These are phyloP conservation scores for Fusarium chaquense DNA, from an alignment of 2,329 filamentous ascomycete species.

Conservation along the genomic window DNA sequence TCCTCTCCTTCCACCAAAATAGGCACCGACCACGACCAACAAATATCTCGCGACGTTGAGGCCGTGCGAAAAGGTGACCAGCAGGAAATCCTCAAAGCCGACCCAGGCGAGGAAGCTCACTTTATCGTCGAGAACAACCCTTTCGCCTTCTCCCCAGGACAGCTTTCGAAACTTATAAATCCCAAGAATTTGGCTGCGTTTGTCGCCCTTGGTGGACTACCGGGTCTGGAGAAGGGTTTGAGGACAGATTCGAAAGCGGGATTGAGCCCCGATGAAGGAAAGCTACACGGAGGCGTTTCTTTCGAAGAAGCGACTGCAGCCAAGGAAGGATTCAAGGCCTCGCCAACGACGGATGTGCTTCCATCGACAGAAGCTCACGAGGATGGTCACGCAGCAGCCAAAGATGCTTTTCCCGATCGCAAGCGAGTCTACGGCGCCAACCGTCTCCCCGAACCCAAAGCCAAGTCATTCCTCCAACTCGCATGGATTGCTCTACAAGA, in stretches of 20 bases:
- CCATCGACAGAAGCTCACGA: constrained; percentile 1
- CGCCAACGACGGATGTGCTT: neutral
- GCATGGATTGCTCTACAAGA: constrained; percentile 78
- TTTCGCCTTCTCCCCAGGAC: constrained; percentile 84
- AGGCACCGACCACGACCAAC: constrained; percentile 34
- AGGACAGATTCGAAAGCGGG: constrained; percentile 76
- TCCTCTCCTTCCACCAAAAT: constrained; percentile 36
- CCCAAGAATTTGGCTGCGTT: constrained; percentile 86
- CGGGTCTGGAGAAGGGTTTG: constrained; percentile 80
- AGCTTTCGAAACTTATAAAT: constrained; percentile 84
- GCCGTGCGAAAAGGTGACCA: constrained; percentile 37
- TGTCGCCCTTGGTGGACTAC: constrained; percentile 78
- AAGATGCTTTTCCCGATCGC: constrained; percentile 34
- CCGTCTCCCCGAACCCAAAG: constrained; percentile 70
- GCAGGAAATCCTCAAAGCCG: constrained; percentile 66
- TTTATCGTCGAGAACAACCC: constrained; percentile 80
- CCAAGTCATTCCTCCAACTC: constrained; percentile 68
- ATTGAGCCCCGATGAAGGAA: constrained; percentile 78
- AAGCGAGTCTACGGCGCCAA: constrained; percentile 55
- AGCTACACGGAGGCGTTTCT: constrained; percentile 70
- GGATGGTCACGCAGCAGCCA: neutral
- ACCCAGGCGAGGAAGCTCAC: constrained; percentile 77
- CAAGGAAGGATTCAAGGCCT: constrained; percentile 12
- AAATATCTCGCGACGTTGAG: constrained; percentile 27
- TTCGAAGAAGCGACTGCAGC: constrained; percentile 71